Base-by-base conservation (phyloP, 2,329 filamentous ascomycete genomes). In the Kalmusia sp. region DNA sequence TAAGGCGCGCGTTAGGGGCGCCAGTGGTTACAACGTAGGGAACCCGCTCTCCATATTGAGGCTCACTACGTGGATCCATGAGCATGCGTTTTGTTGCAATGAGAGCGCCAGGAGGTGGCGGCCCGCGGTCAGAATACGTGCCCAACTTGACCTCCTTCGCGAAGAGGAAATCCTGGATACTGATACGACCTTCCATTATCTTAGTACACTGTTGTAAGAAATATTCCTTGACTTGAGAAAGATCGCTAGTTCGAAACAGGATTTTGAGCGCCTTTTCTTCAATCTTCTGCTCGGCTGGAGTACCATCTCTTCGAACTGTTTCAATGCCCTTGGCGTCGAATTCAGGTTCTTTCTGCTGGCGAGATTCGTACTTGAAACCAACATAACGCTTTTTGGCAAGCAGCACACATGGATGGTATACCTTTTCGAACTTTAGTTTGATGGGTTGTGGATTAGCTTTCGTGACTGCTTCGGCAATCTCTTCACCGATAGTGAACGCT, bases 271-370 rank as follows among this genome's bases (percentile, higher is more conserved):
- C 90, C 64, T 91, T 95, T 72, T 98, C 95, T 74, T 97, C 92
- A 40, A 99, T 96, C 79, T 95, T 97, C 71, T 98, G 93, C 75
- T 96, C 92, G 0, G 93, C 93, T 0, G 93, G 93, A 0, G 93
- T 98, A 33, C 95, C 95, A 71, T 99, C 95, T 43, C 95, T 86
- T 1, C 96, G 87, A 6, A 99, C 93, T 0, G 96, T 99, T 79
- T 99, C 96, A 59, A 98, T 99, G 25, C 96, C 95, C 74, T 99
- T 99, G 52, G 95, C 96, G 71, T 99, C 96, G 61, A 98, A 98
- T 1, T 96, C 90, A 0, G 95, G 93, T 60, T 87, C 86, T 7
- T 73, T 78, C 69, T 99, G 95, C 14, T 83, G 80, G 31, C 84
- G 84, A 61, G 82, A 85, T 70, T 99, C 95, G 76, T 96, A 99